A percentile compares a stretch with the other conserved stretches of the same genome.
phyloP scores from a whole-genome alignment of 2,329 filamentous ascomycete species.

The Verticillium longisporum region DNA sequence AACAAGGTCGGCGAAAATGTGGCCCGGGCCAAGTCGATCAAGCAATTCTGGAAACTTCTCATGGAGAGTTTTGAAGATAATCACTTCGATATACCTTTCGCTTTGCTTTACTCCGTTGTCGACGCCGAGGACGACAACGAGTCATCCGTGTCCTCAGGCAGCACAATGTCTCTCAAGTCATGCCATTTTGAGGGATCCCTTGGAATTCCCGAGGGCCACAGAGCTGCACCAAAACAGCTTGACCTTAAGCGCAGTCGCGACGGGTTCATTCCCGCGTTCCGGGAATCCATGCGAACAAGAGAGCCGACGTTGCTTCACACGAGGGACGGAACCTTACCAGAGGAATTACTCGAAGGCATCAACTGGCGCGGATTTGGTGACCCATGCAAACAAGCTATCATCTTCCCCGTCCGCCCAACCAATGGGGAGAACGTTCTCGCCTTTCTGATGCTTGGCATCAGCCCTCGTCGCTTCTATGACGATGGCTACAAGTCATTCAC shows the following conservation, averaged over 20 bases:
- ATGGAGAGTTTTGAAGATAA: conserved; percentile 25
- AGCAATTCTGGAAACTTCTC: conserved; percentile 25
- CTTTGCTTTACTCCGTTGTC: conserved; percentile 31
- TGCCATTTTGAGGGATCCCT: conserved; percentile 28
- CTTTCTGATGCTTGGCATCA: conserved; percentile 55
- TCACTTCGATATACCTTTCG: conserved; percentile 30
- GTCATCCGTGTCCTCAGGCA: conserved; percentile 24
- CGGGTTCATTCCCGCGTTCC: conserved; percentile 27
- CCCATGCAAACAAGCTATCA: conserved; percentile 46
- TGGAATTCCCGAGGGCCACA: conserved; percentile 24
- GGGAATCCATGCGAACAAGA: conserved; percentile 27
- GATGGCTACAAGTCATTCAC: conserved; percentile 56
- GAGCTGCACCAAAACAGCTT: conserved; percentile 22
- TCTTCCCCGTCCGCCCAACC: conserved; percentile 54
- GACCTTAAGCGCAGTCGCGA: conserved; percentile 25
- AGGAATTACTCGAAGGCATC: conserved; percentile 45
- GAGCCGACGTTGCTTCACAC: conserved; percentile 23
- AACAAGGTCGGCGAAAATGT: conserved; percentile 22
- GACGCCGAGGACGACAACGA: conserved; percentile 27
- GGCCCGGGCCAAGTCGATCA: conserved; percentile 23
- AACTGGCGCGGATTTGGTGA: conserved; percentile 48
- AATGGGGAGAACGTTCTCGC: conserved; percentile 52
- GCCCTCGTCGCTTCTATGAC: conserved; percentile 56
- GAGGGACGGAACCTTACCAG: conserved; percentile 40
- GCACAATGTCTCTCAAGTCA: conserved; percentile 25